phyloP scores from a whole-genome alignment of 805 yeast genomes.

The Pichia phayaonensis region DNA sequence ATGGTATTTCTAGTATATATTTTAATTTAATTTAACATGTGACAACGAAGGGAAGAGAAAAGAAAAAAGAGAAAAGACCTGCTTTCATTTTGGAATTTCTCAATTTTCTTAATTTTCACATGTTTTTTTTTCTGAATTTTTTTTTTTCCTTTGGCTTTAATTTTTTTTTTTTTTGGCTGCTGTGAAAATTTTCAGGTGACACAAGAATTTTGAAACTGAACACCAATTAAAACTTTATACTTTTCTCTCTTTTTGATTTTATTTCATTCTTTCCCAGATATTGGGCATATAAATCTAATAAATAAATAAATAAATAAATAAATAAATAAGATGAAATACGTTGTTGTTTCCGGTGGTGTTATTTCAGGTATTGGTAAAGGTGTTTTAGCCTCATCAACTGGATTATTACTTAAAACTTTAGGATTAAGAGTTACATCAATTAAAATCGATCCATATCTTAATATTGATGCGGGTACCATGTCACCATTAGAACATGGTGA shows the following conservation, averaged over 20 bases:
- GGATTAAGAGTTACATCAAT: slow-evolving; percentile 95
- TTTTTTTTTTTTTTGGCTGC: too few relatives aligned
- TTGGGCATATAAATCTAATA: not conserved
- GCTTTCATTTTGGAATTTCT: not conserved
- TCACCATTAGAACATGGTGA: slow-evolving; percentile 99
- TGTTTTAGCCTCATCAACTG: slow-evolving; percentile 95
- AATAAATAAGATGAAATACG: slow-evolving; percentile 75
- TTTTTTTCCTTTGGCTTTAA: not conserved
- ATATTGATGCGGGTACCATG: slow-evolving; percentile 99
- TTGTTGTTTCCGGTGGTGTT: slow-evolving; percentile 98
- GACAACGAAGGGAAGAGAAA: too few relatives aligned
- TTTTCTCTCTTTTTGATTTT: not conserved
- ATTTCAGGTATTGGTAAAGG: slow-evolving; percentile 99
- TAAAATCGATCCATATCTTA: slow-evolving; percentile 98
- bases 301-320: too few relatives aligned
- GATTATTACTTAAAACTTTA: slow-evolving; percentile 83
- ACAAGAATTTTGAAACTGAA: not conserved
- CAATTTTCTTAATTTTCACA: not conserved
- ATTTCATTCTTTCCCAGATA: slow-evolving; percentile 13
- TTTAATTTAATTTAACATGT: too few relatives aligned
- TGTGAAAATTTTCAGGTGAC: not conserved
- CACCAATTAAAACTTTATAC: not conserved
- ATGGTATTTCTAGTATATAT: too few relatives aligned
- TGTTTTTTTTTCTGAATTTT: not conserved
- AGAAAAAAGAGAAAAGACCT: too few relatives aligned